Evolutionary conservation across 164 flowering plant genomes (phyloP), one percentile per base, ranked within the genome.

Genomic region (Tinospora cordifolia): DNA sequence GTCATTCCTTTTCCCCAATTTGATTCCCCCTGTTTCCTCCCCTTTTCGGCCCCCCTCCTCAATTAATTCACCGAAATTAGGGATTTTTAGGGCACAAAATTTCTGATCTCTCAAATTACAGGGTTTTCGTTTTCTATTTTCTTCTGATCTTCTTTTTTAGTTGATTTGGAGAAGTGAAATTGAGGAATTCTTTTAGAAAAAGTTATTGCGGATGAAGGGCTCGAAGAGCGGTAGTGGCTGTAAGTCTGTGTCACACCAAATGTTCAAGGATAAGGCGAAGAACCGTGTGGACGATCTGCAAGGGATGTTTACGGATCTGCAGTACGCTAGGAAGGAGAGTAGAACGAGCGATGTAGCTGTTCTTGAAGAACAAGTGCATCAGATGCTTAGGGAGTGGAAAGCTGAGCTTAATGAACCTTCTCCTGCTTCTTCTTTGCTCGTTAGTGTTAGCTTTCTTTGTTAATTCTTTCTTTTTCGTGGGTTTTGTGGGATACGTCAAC

Each of bases 311-410:
- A 74, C 79, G 60, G 89, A 91, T 84, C 89, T 95, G 69, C 99
- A 91, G 75, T 87, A 77, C 38, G 99, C 99, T 0, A 77, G 98
- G 83, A 90, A 89, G 81, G 97, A 90, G 84, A 91, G 97, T 77
- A 90, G 97, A 5, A 13, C 82, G 0, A 68, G 76, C 30, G 97
- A 91, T 76, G 89, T 74, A 0, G 82, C 88, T 0, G 79, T 92
- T 44, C 86, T 91, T 24, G 98, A 92, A 76, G 99, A 95, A 81
- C 97, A 92, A 78, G 96, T 95, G 34, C 89, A 95, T 79, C 97
- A 86, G 87, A 91, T 92, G 97, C 87, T 95, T 40, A 84, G 93
- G 0, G 99, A 95, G 76, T 95, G 99, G 99, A 88, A 91, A 69
- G 71, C 96, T 12, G 99, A 95, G 71, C 94, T 95, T 69, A 88